These are phyloP conservation scores for Paraglomus occultum DNA, from an alignment of 192 early-diverging fungal genomes.

Conservation along the genomic window DNA sequence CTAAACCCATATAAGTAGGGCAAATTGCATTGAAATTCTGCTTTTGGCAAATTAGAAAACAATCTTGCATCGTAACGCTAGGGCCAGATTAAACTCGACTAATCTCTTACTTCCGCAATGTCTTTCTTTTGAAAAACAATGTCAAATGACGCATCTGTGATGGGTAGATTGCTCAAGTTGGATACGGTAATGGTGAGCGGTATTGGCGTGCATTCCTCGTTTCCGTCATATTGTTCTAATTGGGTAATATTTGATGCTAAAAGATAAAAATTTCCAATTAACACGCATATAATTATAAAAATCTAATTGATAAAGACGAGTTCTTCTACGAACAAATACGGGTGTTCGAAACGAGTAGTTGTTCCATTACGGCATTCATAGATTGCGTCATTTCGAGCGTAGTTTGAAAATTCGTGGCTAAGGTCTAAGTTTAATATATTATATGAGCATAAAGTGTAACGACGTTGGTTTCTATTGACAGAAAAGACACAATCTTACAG, in stretches of 20 bases:
- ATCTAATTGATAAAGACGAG: neutral
- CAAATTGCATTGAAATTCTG: too few relatives aligned
- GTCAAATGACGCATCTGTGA: neutral
- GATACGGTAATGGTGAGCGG: conserved; percentile 7
- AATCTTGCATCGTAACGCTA: too few relatives aligned
- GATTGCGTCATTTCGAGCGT: conserved; percentile 44
- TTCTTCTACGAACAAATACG: conserved; percentile 35
- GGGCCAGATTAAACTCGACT: too few relatives aligned
- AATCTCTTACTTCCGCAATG: neutral
- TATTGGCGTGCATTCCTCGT: neutral
- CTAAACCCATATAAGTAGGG: too few relatives aligned
- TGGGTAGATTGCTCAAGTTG: conserved; percentile 4
- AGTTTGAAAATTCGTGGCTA: conserved; percentile 38
- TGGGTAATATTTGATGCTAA: neutral
- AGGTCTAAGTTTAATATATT: conserved; percentile 25
- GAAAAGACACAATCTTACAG: neutral
- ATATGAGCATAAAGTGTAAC: neutral
- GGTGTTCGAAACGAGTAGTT: conserved; percentile 36
- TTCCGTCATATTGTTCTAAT: neutral
- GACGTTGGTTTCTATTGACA: neutral
- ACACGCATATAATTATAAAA: neutral
- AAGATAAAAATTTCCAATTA: neutral
- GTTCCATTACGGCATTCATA: conserved; percentile 43
- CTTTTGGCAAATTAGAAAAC: too few relatives aligned
- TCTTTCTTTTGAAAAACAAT: conserved; percentile 14